Evolutionary conservation across 1,284 basidiomycete species (phyloP), one percentile per base, ranked within the genome.

Genomic region (Ustilago hordei): DNA sequence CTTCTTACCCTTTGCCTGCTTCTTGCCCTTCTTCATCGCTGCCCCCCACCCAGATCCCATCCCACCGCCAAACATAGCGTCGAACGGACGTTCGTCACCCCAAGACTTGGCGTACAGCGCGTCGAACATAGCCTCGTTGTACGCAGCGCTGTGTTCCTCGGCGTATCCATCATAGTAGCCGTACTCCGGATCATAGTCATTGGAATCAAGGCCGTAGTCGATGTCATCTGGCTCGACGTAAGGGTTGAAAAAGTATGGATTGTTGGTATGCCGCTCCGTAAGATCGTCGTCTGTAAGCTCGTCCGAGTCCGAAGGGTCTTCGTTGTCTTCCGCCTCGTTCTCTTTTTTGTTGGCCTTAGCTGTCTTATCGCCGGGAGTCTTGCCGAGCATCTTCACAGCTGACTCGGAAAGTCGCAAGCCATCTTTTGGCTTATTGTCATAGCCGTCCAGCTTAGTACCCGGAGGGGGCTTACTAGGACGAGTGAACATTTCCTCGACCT

Each of bases 41-140:
- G 43, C 9, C 7, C 50, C 35, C 15, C 28, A 7, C n/a, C n/a
- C 6, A 19, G 43, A 19, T 15, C 43, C 43, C 43, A 19, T 45
- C 7, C 43, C n/a, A 19, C 43, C 43, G 15, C 43, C 43, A 45
- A 8, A 8, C 19, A 45, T 23, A 45, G 43, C 19, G 19, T 45
- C 43, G 4, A 45, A 19, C n/a, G 43, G 43, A 19, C n/a, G 11
- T 8, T 17, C n/a, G 2, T 54, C 52, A 35, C 52, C 52, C n/a
- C 34, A 35, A 19, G 52, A 17, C 17, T 54, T 54, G 32, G 35
- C 52, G 12, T 54, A 54, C 12, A 54, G 34, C 34, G 52, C 52
- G 15, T 54, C 52, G 17, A 36, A 54, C 52, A 54, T 54, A 12
- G 39, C 56, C n/a, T 36, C 56, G 23, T 53, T 54, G 17, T 39